These are phyloP conservation scores for Trichoderma cornu-damae DNA, from an alignment of 2,329 filamentous ascomycete genomes.

Conservation along the genomic window DNA sequence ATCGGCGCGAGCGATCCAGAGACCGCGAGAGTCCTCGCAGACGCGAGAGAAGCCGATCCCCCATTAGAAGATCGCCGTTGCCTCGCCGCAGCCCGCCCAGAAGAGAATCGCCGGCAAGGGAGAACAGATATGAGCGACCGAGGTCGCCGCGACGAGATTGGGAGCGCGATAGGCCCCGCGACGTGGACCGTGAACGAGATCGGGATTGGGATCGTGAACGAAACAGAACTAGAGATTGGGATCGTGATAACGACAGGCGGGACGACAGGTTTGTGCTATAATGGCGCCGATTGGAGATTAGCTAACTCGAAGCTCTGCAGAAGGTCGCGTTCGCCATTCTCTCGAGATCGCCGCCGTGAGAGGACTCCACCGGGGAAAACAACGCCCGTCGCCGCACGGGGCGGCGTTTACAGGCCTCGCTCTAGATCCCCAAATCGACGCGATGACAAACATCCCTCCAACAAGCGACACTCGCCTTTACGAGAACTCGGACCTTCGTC, in stretches of 20 bases:
- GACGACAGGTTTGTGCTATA: conserved; percentile 37
- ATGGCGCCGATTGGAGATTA: conserved; percentile 11
- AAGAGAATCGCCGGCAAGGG: conserved; percentile 33
- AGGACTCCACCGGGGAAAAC: conserved; percentile 31
- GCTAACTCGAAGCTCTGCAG: conserved; percentile 32
- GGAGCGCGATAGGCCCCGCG: conserved; percentile 32
- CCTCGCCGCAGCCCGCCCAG: conserved; percentile 37
- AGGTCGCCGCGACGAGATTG: conserved; percentile 37
- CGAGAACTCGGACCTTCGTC: conserved; percentile 48
- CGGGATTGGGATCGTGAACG: conserved; percentile 29
- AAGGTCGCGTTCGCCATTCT: conserved; percentile 51
- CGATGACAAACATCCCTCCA: conserved; percentile 40
- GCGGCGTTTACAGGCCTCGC: conserved; percentile 48
- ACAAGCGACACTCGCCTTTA: conserved; percentile 44
- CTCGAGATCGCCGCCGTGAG: conserved; percentile 42
- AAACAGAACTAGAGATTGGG: conserved; percentile 27
- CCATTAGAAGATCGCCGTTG: conserved; percentile 35
- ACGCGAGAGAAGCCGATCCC: conserved; percentile 35
- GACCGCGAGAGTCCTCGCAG: conserved; percentile 37
- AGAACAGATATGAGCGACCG: conserved; percentile 37
- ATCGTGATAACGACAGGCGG: conserved; percentile 37
- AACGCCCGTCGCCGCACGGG: conserved; percentile 30
- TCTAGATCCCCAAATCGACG: conserved; percentile 49
- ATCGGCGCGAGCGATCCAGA: conserved; percentile 39
- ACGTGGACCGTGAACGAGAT: conserved; percentile 32